phyloP scores from a whole-genome alignment of 257 asterid genomes.

The Sherardia arvensis region DNA sequence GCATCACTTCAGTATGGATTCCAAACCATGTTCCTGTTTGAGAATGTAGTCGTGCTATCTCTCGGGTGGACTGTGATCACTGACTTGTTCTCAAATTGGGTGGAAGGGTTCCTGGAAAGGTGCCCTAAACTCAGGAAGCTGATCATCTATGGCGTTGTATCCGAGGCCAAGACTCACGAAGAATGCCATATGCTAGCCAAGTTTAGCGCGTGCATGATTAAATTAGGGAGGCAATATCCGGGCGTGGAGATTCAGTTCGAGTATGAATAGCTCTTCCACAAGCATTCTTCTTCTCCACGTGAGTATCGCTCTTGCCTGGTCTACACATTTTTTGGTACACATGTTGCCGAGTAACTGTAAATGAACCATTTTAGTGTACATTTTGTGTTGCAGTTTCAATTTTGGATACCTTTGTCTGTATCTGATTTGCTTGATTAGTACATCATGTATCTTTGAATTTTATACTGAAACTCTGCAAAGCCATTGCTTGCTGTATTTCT shows the following conservation, averaged over 20 bases:
- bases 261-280: conserved; percentile 41
- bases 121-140: conserved; percentile 66
- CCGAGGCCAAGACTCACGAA: conserved; percentile 83
- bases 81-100: conserved; percentile 68
- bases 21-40: conserved; percentile 58
- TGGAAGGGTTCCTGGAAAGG: conserved; percentile 62
- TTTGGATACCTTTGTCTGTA: not conserved
- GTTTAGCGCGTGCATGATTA: conserved; percentile 62
- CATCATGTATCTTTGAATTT: not conserved
- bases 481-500: not conserved
- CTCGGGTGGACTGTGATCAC: conserved; percentile 86
- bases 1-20: conserved; percentile 61
- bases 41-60: conserved; percentile 65
- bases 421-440: not conserved
- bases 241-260: conserved; percentile 74
- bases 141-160: conserved; percentile 72
- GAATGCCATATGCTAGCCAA: conserved; percentile 70
- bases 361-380: conserved; percentile 10
- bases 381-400: not conserved
- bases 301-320: conserved; percentile 1
- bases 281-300: conserved; percentile 8
- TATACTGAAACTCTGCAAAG: not conserved
- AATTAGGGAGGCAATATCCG: conserved; percentile 62
- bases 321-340: conserved; percentile 7
- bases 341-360: conserved; percentile 2